Evolutionary conservation across 2,329 filamentous ascomycete genomes (phyloP), one percentile per base, ranked within the genome.

Genomic region (Ustilaginoidea virens): DNA sequence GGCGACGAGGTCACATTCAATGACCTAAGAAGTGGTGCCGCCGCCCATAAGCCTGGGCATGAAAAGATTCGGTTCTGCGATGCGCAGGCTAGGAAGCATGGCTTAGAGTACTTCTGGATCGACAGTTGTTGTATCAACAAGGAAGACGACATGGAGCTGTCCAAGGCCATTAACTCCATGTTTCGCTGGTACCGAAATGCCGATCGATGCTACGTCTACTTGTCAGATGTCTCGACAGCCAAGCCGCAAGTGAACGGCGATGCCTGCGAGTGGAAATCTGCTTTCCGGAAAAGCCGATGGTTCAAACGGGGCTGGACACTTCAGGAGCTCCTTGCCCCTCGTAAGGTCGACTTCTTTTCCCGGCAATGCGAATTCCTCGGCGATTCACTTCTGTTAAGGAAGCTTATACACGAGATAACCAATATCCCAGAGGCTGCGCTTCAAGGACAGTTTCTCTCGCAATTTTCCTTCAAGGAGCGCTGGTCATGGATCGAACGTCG

Each of bases 391-490:
- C 27, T 16, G n/a, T 28, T 28, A 17, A 23, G 22, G 16, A 26
- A 32, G n/a, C 16, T 32, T 6, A 33, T 38, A n/a, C 18, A 23
- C 16, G 27, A 36, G 7, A 36, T 38, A n/a, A 36, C 36, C 9
- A 29, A 31, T 4, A 36, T 38, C 13, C 26, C 32, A 17, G 11
- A 33, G 8, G 14, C 14, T 15, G 34, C 29, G 7, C 32, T 38
- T 22, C 29, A 31, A 17, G 33, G 34, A 7, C 20, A 5, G 17
- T 8, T 25, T 27, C 21, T 30, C 10, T 23, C 28, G 14, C 15
- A 7, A n/a, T 33, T 33, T 18, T 21, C 15, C 10, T 14, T 22
- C 9, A 17, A 29, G 11, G 28, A 33, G 27, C 15, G 22, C 12
- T 13, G 30, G 17, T 10, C 17, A 12, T 33, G 32, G 32, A 25